phyloP scores from a whole-genome alignment of 108 stramenopile species.

The Skeletonema menzelii region DNA sequence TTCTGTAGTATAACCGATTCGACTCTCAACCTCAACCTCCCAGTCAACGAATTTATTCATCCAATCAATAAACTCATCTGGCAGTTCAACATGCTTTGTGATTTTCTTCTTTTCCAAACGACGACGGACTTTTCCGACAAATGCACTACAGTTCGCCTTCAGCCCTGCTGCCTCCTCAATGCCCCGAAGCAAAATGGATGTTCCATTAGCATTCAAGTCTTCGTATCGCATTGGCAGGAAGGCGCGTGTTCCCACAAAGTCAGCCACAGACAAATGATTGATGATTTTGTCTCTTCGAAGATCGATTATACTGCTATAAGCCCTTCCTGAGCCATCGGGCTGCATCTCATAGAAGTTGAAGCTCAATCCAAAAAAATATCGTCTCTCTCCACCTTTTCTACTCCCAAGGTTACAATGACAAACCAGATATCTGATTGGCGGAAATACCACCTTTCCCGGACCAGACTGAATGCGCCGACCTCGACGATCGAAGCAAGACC shows the following conservation, averaged over 20 bases:
- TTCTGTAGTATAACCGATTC: no score
- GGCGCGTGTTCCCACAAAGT: conserved; percentile 25
- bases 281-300: conserved; percentile 36
- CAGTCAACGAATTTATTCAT: conserved; percentile 48
- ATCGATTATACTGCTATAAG: conserved; percentile 35
- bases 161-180: conserved; percentile 37
- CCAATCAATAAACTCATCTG: conserved; percentile 39
- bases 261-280: conserved; percentile 37
- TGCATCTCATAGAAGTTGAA: conserved; percentile 32
- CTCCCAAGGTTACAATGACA: no score
- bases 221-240: conserved; percentile 43
- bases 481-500: no score
- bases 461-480: no score
- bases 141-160: conserved; percentile 28
- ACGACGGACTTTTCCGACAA: background rate
- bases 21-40: conserved; percentile 44
- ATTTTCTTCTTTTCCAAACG: background rate
- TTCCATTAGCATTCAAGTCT: conserved; percentile 35
- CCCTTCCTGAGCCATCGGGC: conserved; percentile 40
- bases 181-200: conserved; percentile 11
- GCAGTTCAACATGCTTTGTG: conserved; percentile 21
- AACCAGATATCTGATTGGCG: no score
- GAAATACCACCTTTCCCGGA: no score
- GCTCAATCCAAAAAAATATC: conserved; percentile 17
- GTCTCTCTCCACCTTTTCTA: conserved; percentile 4